Evolutionary conservation across 352 stramenopile species (phyloP).

Genomic region (Phytophthora agathidicida): DNA sequence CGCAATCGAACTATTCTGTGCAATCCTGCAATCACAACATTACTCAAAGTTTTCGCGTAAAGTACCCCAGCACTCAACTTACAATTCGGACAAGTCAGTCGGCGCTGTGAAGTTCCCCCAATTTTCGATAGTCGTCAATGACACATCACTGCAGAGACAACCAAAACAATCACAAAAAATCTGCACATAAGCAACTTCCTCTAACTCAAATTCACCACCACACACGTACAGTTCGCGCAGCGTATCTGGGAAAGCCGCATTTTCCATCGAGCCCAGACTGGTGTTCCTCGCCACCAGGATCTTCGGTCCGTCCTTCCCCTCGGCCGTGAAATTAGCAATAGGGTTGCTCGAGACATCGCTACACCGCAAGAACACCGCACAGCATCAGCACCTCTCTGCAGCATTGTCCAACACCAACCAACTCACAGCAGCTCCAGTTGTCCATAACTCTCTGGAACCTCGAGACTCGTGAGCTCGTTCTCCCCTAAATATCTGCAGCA

Average conservation of each 20-base stretch:
- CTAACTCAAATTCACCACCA: not conserved
- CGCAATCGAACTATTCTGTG: conserved; percentile 24
- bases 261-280: conserved; percentile 15
- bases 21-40: conserved; percentile 16
- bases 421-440: conserved; percentile 29
- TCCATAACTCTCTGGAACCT: conserved; percentile 23
- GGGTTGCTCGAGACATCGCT: conserved; percentile 39
- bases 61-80: conserved; percentile 3
- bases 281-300: conserved; percentile 30
- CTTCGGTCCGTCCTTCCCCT: conserved; percentile 24
- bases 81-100: conserved; percentile 38
- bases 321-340: conserved; percentile 25
- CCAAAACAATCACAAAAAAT: not conserved
- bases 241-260: conserved; percentile 18
- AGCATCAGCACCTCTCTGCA: not conserved
- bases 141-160: conserved; percentile 30
- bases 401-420: not conserved
- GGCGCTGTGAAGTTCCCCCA: conserved; percentile 32
- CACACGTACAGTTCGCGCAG: conserved; percentile 33
- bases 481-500: conserved; percentile 23
- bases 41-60: not conserved
- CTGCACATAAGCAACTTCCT: not conserved
- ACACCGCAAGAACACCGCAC: too few relatives aligned
- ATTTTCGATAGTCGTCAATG: conserved; percentile 14
- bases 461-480: conserved; percentile 23